A percentile compares a stretch with the other conserved stretches of the same genome.
These are phyloP conservation scores for Alternaria consortialis DNA, from an alignment of 2,329 filamentous ascomycete species.

Conservation along the genomic window DNA sequence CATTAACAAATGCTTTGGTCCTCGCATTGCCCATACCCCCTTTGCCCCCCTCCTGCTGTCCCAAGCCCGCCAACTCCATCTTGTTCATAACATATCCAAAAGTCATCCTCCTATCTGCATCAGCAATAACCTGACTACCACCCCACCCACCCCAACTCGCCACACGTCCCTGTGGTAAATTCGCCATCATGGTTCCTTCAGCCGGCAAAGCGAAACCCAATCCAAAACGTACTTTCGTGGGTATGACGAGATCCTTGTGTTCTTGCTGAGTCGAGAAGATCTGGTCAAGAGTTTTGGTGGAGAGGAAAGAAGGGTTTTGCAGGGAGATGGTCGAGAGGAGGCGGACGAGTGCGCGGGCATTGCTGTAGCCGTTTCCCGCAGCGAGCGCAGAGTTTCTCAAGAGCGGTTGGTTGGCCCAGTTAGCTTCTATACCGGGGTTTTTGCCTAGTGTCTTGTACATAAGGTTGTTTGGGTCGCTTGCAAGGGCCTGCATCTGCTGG, in stretches of 20 bases:
- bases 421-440: slow-evolving; percentile 19
- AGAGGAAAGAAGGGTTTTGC: slow-evolving; percentile 12
- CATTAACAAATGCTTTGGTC: slow-evolving; percentile 15
- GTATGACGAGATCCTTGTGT: slow-evolving; percentile 17
- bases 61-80: slow-evolving; percentile 18
- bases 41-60: background rate
- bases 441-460: slow-evolving; percentile 11
- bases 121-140: slow-evolving; percentile 23
- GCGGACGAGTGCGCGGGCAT: slow-evolving; percentile 21
- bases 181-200: slow-evolving; percentile 1
- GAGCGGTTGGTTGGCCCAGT: background rate
- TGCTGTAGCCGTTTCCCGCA: slow-evolving; percentile 24
- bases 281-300: slow-evolving; percentile 17
- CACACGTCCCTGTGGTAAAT: slow-evolving; percentile 23
- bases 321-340: slow-evolving; percentile 20
- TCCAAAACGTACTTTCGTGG: slow-evolving; percentile 6
- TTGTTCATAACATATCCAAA: slow-evolving; percentile 34
- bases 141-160: slow-evolving; percentile 33
- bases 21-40: slow-evolving; percentile 17
- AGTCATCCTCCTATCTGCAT: slow-evolving; percentile 24
- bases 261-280: slow-evolving; percentile 24
- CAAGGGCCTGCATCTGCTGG: background rate
- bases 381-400: slow-evolving; percentile 10
- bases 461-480: background rate
- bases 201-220: slow-evolving; percentile 21